Base-by-base conservation (phyloP, 768 basidiomycete species). In the Boletus edulis region DNA sequence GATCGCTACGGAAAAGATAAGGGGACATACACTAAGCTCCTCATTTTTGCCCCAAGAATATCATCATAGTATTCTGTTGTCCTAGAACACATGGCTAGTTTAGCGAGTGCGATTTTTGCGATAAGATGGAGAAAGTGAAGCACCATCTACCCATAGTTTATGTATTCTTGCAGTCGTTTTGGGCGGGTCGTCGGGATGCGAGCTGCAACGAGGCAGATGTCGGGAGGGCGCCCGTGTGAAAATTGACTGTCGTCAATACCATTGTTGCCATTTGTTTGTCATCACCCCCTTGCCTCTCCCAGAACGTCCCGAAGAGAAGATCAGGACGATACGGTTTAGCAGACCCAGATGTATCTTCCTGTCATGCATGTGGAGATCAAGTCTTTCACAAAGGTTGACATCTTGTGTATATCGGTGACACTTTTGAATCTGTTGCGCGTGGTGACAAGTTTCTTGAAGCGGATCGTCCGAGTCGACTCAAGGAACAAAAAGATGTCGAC, bases 121-220 rank as follows among this genome's bases (percentile, higher is more conserved):
- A 59, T 55, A 29, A 57, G 46, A 52, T 31, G 8, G 13, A 17
- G 35, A 4, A 9, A 35, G 5, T 8, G n/a, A 2, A 76, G 60
- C 60, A 87, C 87, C 86, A 88, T 83, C 84, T 85, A 56, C 87
- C 87, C 87, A 89, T 89, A 63, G 64, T 67, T 52, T 48, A 38
- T 34, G 50, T 51, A 46, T 37, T 20, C 35, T 46, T 20, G 52
- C n/a, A 3, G 55, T 56, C 39, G 55, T 47, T 51, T 44, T 49
- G 39, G 39, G 43, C 15, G 37, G 2, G 42, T 49, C 44, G 59
- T 50, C 52, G 59, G 48, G 49, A 45, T 20, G 48, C 40, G 50
- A 14, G 52, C 55, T 47, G 58, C 60, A 60, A 69, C 68, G 64
- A 68, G 67, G 62, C 69, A 48, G 50, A 54, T 57, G 54, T 61